Percentiles rank a stretch among this genome's conserved stretches.
These are phyloP conservation scores for Cutaneotrichosporon cavernicola DNA, from an alignment of 1,284 basidiomycete species.

Conservation along the genomic window DNA sequence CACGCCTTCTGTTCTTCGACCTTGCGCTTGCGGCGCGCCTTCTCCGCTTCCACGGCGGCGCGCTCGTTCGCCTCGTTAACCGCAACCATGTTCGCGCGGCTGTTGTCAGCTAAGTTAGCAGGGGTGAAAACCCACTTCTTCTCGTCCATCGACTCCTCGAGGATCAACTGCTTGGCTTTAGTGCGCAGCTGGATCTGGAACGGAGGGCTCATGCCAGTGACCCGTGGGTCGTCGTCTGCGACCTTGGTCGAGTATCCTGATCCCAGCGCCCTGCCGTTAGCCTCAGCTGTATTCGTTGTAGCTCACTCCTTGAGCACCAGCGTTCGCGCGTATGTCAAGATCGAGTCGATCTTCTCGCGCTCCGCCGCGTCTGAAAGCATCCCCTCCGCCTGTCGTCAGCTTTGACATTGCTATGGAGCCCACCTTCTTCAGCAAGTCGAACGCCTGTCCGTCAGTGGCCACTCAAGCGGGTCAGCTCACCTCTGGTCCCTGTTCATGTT, in stretches of 20 bases:
- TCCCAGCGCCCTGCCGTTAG: conserved; percentile 35
- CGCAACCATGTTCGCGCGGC: conserved; percentile 53
- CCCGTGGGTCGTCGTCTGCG: conserved; percentile 52
- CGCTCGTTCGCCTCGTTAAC: conserved; percentile 60
- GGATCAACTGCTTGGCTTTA: conserved; percentile 57
- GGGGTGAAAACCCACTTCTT: conserved; percentile 47
- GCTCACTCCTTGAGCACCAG: conserved; percentile 49
- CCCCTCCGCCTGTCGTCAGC: conserved; percentile 48
- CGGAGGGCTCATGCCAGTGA: conserved; percentile 51
- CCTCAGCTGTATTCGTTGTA: neutral
- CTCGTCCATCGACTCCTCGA: conserved; percentile 59
- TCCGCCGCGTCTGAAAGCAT: conserved; percentile 42
- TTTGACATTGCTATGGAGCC: conserved; percentile 10
- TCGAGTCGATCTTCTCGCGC: conserved; percentile 50
- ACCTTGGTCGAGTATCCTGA: conserved; percentile 47
- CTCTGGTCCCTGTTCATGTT: conserved; percentile 57
- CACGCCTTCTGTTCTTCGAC: conserved; percentile 57
- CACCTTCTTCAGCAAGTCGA: conserved; percentile 60
- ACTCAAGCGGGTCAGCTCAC: conserved; percentile 36
- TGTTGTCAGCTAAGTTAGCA: conserved; percentile 1
- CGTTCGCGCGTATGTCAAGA: conserved; percentile 49
- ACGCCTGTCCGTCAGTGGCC: conserved; percentile 51
- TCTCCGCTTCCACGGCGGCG: conserved; percentile 55
- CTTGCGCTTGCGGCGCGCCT: conserved; percentile 53
- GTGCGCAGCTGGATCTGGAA: conserved; percentile 54